A percentile compares a stretch with the other conserved stretches of the same genome.
Evolutionary conservation across 2,329 filamentous ascomycete species (phyloP).

Genomic region (Fusarium haematococcum): DNA sequence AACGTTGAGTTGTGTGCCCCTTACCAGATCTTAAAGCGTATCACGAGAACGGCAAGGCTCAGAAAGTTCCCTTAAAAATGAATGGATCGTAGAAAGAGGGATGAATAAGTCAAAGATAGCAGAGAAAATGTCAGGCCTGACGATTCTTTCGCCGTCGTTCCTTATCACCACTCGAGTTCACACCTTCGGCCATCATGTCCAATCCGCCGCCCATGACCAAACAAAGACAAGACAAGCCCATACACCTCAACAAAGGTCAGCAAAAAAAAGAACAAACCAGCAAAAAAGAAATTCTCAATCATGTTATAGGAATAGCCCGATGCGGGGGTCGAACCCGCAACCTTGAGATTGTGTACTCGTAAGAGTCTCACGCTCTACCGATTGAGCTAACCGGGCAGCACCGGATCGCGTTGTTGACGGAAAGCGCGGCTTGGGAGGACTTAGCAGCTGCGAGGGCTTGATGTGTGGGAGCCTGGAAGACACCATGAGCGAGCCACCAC

Average conservation of each 20-base stretch:
- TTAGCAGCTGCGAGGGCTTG: not conserved
- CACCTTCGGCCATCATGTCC: too few species aligned
- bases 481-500: not conserved
- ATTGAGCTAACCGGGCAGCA: constrained; percentile 50
- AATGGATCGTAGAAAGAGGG: too few species aligned
- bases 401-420: not conserved
- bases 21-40: not conserved
- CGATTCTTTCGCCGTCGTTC: too few species aligned
- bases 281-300: not conserved
- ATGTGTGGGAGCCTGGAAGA: not conserved
- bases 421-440: not conserved
- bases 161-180: too few species aligned
- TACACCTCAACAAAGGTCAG: too few species aligned
- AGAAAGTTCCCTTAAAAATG: too few species aligned
- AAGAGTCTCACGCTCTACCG: constrained; percentile 77
- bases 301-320: constrained; percentile 44
- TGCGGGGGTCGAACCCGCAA: constrained; percentile 65
- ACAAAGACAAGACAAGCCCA: too few species aligned
- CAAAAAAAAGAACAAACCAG: not conserved
- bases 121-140: too few species aligned
- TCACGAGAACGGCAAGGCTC: not conserved
- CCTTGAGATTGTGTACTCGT: constrained; percentile 61
- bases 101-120: too few species aligned
- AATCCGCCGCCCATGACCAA: too few species aligned
- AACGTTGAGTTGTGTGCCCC: not conserved